Conservation (phyloP, 371 early-diverging fungal species). For the Mortierella sp. region DNA sequence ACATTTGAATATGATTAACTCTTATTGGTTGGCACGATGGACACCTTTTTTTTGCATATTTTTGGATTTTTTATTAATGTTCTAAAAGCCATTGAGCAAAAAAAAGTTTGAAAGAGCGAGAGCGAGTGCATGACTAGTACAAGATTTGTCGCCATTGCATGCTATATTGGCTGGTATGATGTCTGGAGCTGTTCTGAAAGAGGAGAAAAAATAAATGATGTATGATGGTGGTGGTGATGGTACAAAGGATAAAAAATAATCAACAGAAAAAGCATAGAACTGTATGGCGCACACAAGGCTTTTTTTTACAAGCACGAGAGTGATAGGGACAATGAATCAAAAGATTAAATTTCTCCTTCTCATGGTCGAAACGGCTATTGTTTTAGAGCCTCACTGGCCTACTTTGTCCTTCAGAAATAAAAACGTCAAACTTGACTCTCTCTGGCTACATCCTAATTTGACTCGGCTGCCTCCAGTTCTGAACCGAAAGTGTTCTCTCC, state of each 20-base stretch:
- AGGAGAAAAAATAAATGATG: background rate
- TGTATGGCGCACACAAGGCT: background rate
- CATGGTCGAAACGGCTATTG: background rate
- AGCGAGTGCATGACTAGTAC: no score
- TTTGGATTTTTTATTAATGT: no score
- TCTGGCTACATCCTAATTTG: constrained; percentile 19
- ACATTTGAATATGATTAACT: no score
- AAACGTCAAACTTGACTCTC: background rate
- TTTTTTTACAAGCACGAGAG: constrained; percentile 1
- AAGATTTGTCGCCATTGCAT: no score
- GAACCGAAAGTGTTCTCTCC: constrained; percentile 90
- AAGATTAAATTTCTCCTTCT: background rate
- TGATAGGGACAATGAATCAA: background rate
- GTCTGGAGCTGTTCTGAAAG: background rate
- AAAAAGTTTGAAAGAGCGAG: background rate
- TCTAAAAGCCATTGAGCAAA: background rate
- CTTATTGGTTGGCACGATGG: no score
- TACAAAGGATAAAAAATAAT: background rate
- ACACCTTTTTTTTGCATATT: no score
- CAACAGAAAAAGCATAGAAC: background rate
- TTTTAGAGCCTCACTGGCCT: background rate
- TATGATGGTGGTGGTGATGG: background rate
- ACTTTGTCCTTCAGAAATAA: constrained; percentile 12
- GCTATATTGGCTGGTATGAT: background rate
- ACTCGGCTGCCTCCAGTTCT: constrained; percentile 22